Conservation (phyloP, 2,329 filamentous ascomycete species). For the Diaporthe capsici region DNA sequence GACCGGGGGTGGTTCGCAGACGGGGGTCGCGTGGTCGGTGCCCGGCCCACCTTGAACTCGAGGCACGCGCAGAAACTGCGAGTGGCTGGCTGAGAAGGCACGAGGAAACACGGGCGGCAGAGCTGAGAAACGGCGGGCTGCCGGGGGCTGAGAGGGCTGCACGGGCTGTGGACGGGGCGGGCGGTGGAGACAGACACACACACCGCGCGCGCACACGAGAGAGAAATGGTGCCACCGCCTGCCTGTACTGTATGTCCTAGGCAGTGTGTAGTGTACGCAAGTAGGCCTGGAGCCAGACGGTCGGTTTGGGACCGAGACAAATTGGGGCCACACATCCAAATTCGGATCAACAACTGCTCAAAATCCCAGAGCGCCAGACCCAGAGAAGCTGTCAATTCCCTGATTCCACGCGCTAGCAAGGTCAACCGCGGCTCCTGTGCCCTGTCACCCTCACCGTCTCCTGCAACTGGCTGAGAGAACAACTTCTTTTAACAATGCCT, state of each 20-base stretch:
- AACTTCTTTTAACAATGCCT: no score
- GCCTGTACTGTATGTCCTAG: no score
- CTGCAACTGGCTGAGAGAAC: not conserved
- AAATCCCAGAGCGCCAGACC: not conserved
- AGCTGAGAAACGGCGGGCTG: not conserved
- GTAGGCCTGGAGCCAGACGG: slow-evolving; percentile 9
- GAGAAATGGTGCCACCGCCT: not conserved
- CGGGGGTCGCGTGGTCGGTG: not conserved
- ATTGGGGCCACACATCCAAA: not conserved
- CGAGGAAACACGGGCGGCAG: not conserved
- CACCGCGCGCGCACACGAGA: no score
- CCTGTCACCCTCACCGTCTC: not conserved
- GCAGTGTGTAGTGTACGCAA: no score
- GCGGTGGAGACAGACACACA: not conserved
- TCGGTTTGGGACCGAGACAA: slow-evolving; percentile 23
- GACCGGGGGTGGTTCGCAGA: not conserved
- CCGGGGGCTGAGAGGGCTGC: not conserved
- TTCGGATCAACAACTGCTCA: slow-evolving; percentile 7
- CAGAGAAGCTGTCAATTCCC: slow-evolving; percentile 21
- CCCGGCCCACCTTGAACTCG: not conserved
- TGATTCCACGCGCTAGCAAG: slow-evolving; percentile 8
- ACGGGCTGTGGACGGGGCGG: not conserved
- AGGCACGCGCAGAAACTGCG: not conserved
- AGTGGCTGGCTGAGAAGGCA: no score
- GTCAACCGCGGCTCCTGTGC: slow-evolving; percentile 4